Conservation (phyloP, 192 early-diverging fungal species). For the Jimgerdemannia flammicorona region DNA sequence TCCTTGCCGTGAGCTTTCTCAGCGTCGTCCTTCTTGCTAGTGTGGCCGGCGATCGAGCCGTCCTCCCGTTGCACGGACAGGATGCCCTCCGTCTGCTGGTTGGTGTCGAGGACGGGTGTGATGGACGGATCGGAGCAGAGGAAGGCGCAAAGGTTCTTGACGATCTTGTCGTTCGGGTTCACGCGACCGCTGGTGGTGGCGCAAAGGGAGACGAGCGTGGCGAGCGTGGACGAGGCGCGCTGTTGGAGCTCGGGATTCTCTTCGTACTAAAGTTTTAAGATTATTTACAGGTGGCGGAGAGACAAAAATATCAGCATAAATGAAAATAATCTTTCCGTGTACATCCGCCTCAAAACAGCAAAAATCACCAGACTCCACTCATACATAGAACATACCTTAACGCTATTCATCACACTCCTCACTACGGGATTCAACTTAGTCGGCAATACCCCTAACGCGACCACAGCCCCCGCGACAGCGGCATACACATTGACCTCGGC, state of each 20-base stretch:
- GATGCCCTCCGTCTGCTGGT: slow-evolving; percentile 42
- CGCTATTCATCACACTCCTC: slow-evolving; percentile 80
- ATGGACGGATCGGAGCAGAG: slow-evolving; percentile 77
- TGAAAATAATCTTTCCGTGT: too few species aligned
- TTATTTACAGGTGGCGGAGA: not conserved
- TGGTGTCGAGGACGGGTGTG: slow-evolving; percentile 60
- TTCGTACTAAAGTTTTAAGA: slow-evolving; percentile 38
- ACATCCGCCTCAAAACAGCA: not conserved
- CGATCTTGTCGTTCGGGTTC: slow-evolving; percentile 77
- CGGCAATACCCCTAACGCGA: slow-evolving; percentile 74
- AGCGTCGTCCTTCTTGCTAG: slow-evolving; percentile 6
- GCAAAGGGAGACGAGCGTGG: slow-evolving; percentile 48
- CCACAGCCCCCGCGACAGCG: slow-evolving; percentile 74
- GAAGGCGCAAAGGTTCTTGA: slow-evolving; percentile 83
- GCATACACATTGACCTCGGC: slow-evolving; percentile 68
- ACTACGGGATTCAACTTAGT: slow-evolving; percentile 81
- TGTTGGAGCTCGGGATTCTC: slow-evolving; percentile 55
- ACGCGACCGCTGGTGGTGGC: slow-evolving; percentile 34
- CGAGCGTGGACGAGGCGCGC: slow-evolving; percentile 49
- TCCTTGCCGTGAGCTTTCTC: slow-evolving; percentile 32
- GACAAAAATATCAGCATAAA: slow-evolving; percentile 1
- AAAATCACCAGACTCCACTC: slow-evolving; percentile 23
- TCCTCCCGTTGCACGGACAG: slow-evolving; percentile 48
- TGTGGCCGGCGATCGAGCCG: slow-evolving; percentile 6
- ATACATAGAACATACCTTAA: slow-evolving; percentile 63